Base-by-base conservation (phyloP, 2,329 filamentous ascomycete species). In the Phialophora chinensis region DNA sequence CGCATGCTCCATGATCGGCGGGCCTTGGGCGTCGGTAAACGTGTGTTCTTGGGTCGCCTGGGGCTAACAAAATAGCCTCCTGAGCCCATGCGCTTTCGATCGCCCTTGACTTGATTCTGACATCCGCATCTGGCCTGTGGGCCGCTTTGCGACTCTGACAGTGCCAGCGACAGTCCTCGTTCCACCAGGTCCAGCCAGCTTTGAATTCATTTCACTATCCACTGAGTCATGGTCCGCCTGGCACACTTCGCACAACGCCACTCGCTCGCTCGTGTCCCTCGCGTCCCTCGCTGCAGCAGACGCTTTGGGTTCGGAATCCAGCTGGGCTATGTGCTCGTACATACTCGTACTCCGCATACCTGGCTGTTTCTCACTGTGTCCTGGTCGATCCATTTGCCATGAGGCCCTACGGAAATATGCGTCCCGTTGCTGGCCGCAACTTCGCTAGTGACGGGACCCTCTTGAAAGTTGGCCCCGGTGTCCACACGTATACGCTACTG, bases 401-500 rank as follows among this genome's bases (percentile, higher is more conserved):
- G 55, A 33, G 23, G 17, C 17, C 23, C 27, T 35, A 50, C 50
- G 33, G 31, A 62, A 66, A 62, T 66, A 31, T 44, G 31, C 49
- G 53, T 53, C 27, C 52, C 23, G 38, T 23, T 56, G 57, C 29
- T 65, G 20, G 31, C 35, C 49, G 50, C 49, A 62, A 35, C 27
- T 47, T 33, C 35, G 20, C 47, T 44, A 44, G 38, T 2, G 14
- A 55, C 10, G 55, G n/a, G 56, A 42, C 57, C 54, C 54, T 33
- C 50, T 52, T 47, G 20, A 52, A 17, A 55, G 52, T 55, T 63
- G 47, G 12, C 44, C 47, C 60, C 35, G 59, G 60, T 66, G 57
- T 35, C 63, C 66, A 64, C 66, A 66, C 54, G 49, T 42, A 33
- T 20, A 63, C 62, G 50, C 58, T 64, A 66, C 62, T 31, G 60